Base-by-base conservation (phyloP, 345 rosid genomes). In the Salix caprea region DNA sequence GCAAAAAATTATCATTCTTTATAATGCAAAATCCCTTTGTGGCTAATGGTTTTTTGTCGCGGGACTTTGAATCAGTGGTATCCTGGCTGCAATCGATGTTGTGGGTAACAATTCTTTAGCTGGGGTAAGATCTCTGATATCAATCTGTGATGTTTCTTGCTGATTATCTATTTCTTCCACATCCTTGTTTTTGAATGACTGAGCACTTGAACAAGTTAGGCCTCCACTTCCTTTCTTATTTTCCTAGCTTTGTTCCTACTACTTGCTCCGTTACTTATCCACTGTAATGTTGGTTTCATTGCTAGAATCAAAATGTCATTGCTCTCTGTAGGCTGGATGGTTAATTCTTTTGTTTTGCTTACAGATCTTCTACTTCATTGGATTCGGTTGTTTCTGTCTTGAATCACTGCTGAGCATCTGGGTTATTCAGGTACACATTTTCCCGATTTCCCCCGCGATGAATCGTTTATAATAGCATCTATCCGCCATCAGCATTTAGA, bases 281-380 rank as follows among this genome's bases (percentile, higher is more conserved):
- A 52, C 64, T 58, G 26, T 24, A 7, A 56, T n/a, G 64, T 58
- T 0, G 28, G 64, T 23, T 3, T 58, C 3, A 10, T 58, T 37
- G 13, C 24, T 23, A 13, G 13, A 61, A 26, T 21, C 60, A 74
- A 18, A 34, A 64, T 28, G 15, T 7, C 44, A 65, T 10, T 30
- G 18, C 24, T 40, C 13, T 68, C 48, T 26, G 3, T 5, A 36
- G 44, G 21, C 42, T 14, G 56, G 23, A 32, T 69, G 23, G 4
- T 62, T 36, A 67, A 21, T 50, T 4, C 7, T 7, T 69, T 77
- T 32, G 67, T 30, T 52, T 39, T 69, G 46, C 48, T 24, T 56
- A 19, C 65, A 82, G 84, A 82, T 82, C 66, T 82, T 82, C 78
- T 82, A 82, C 76, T 78, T 82, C 50, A 15, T 82, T 6, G 84